A percentile compares a stretch with the other conserved stretches of the same genome.
phyloP scores from a whole-genome alignment of 352 stramenopile genomes.

The Pythium aphanidermatum region DNA sequence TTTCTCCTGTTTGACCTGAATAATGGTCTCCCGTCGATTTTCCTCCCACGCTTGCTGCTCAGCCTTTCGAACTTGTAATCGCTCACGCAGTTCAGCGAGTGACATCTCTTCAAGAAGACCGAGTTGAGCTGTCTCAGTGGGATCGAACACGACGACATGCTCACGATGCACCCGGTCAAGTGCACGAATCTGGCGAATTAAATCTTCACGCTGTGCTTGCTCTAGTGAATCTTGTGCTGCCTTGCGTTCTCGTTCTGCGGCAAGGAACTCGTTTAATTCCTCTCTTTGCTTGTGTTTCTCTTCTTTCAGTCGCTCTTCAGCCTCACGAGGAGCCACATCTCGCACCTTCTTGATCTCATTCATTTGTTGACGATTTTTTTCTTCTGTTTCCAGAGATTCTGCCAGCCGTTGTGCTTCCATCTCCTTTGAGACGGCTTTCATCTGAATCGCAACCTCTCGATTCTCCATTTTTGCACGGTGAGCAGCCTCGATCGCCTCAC shows the following conservation, averaged over 20 bases:
- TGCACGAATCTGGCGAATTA: slow-evolving; percentile 83
- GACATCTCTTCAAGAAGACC: slow-evolving; percentile 92
- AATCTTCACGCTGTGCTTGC: slow-evolving; percentile 66
- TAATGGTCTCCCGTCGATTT: slow-evolving; percentile 55
- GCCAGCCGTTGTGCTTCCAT: slow-evolving; percentile 58
- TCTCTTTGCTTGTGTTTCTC: slow-evolving; percentile 59
- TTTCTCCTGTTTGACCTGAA: slow-evolving; percentile 74
- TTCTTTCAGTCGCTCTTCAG: slow-evolving; percentile 48
- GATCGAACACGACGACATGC: slow-evolving; percentile 87
- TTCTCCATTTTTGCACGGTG: slow-evolving; percentile 72
- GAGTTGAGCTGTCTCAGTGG: slow-evolving; percentile 79
- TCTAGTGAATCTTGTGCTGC: slow-evolving; percentile 53
- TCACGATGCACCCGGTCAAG: slow-evolving; percentile 74
- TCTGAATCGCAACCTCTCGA: slow-evolving; percentile 63
- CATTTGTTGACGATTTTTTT: slow-evolving; percentile 48
- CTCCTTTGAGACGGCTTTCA: slow-evolving; percentile 67
- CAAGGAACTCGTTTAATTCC: slow-evolving; percentile 57
- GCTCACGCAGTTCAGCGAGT: slow-evolving; percentile 76
- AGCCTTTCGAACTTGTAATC: slow-evolving; percentile 72
- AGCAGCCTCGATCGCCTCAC: slow-evolving; percentile 68
- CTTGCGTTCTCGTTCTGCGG: slow-evolving; percentile 54
- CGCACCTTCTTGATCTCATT: slow-evolving; percentile 66
- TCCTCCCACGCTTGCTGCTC: slow-evolving; percentile 68
- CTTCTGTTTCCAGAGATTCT: slow-evolving; percentile 48
- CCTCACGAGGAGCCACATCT: slow-evolving; percentile 77